phyloP scores from a whole-genome alignment of 2,329 filamentous ascomycete species.

The Diatrype stigma region DNA sequence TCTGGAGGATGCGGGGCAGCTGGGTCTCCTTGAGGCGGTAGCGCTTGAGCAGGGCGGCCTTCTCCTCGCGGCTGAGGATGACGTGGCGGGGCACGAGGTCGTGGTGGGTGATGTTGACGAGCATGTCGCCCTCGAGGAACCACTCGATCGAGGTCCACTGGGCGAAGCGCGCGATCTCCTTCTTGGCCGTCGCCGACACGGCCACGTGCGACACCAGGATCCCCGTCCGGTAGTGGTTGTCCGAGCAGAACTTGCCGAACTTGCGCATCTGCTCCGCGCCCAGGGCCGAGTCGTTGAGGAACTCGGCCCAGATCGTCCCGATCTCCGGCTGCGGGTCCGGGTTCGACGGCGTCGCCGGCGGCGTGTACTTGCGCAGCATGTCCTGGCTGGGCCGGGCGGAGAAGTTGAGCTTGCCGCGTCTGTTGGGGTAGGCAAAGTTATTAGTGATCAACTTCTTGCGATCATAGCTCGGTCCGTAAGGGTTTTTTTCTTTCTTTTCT shows the following conservation, averaged over 20 bases:
- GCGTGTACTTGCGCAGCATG: conserved; percentile 83
- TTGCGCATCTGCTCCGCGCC: conserved; percentile 89
- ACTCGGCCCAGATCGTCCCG: conserved; percentile 91
- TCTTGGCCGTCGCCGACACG: conserved; percentile 82
- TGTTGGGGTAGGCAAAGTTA: conserved; percentile 34
- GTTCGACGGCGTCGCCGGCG: conserved; percentile 62
- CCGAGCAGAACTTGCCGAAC: conserved; percentile 78
- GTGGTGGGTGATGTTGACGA: conserved; percentile 98
- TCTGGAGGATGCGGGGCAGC: conserved; percentile 83
- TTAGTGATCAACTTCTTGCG: no score
- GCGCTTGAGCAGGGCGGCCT: conserved; percentile 75
- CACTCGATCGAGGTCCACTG: conserved; percentile 81
- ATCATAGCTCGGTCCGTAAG: no score
- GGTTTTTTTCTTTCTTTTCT: no score
- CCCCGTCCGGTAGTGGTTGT: conserved; percentile 80
- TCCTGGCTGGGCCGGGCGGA: conserved; percentile 76
- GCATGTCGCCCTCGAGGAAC: conserved; percentile 90
- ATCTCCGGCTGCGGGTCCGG: conserved; percentile 69
- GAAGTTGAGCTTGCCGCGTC: conserved; percentile 81
- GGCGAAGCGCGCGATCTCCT: conserved; percentile 75
- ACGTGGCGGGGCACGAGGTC: conserved; percentile 94
- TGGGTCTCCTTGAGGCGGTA: conserved; percentile 98
- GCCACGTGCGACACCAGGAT: conserved; percentile 83
- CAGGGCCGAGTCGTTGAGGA: conserved; percentile 71
- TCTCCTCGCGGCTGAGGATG: conserved; percentile 85